Evolutionary conservation across 2,329 filamentous ascomycete genomes (phyloP).

Genomic region (Fusarium piperis): DNA sequence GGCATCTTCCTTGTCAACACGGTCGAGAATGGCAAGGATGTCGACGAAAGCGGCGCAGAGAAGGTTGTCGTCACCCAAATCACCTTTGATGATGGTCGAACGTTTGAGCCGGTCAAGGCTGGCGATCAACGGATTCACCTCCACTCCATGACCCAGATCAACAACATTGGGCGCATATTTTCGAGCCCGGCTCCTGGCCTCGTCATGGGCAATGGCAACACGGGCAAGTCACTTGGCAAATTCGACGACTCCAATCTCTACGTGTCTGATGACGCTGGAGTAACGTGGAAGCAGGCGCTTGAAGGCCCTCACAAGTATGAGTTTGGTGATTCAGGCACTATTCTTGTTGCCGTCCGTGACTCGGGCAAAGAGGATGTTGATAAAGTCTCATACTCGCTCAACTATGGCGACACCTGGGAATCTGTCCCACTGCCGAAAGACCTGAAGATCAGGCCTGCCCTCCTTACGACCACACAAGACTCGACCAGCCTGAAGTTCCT

Average conservation of each 20-base stretch:
- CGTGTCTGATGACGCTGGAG: constrained; percentile 89
- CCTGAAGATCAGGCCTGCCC: constrained; percentile 73
- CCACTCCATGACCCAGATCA: constrained; percentile 88
- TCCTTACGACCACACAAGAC: constrained; percentile 89
- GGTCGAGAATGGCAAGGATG: constrained; percentile 85
- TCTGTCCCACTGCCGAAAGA: constrained; percentile 72
- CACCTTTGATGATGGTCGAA: constrained; percentile 94
- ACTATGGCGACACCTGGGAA: constrained; percentile 90
- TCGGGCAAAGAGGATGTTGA: constrained; percentile 69
- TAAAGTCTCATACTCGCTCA: constrained; percentile 78
- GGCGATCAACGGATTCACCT: constrained; percentile 80
- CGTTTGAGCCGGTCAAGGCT: constrained; percentile 77
- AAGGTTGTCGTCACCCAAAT: constrained; percentile 84
- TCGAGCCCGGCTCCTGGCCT: constrained; percentile 94
- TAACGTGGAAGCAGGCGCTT: constrained; percentile 80
- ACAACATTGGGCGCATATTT: constrained; percentile 86
- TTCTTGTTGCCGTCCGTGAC: constrained; percentile 85
- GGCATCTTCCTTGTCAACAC: constrained; percentile 91
- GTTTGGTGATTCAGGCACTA: constrained; percentile 91
- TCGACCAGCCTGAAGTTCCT: constrained; percentile 94
- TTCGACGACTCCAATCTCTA: constrained; percentile 83
- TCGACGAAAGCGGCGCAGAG: constrained; percentile 62
- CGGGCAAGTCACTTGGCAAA: constrained; percentile 74
- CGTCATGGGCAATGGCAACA: constrained; percentile 94
- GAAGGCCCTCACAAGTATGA: constrained; percentile 93